phyloP scores from a whole-genome alignment of 2,329 filamentous ascomycete genomes.

The Exserohilum turcica region DNA sequence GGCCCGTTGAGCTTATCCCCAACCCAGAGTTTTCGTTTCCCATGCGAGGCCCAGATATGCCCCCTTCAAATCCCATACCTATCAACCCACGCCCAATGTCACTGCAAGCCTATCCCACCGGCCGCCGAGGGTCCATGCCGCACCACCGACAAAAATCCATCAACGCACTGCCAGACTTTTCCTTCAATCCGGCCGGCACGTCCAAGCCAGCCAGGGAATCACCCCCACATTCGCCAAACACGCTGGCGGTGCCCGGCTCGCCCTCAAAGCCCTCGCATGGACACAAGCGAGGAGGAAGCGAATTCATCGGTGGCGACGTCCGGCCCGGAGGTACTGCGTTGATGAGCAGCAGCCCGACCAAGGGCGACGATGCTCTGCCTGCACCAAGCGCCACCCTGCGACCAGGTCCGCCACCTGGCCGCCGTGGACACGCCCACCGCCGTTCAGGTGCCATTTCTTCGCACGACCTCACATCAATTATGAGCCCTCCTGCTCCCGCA shows the following conservation, averaged over 20 bases:
- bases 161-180: slow-evolving; percentile 54
- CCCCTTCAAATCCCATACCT: slow-evolving; percentile 37
- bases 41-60: slow-evolving; percentile 41
- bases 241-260: slow-evolving; percentile 46
- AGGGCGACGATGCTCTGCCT: slow-evolving; percentile 64
- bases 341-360: slow-evolving; percentile 73
- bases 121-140: slow-evolving; percentile 41
- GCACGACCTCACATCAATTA: slow-evolving; percentile 75
- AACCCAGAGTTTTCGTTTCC: slow-evolving; percentile 58
- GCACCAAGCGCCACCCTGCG: slow-evolving; percentile 57
- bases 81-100: slow-evolving; percentile 47
- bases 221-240: slow-evolving; percentile 48
- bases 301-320: slow-evolving; percentile 78
- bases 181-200: slow-evolving; percentile 54
- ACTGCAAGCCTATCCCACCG: slow-evolving; percentile 42
- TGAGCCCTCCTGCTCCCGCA: slow-evolving; percentile 61
- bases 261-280: slow-evolving; percentile 62
- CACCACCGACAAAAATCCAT: slow-evolving; percentile 50
- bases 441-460: slow-evolving; percentile 82
- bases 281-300: slow-evolving; percentile 79
- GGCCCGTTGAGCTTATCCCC: slow-evolving; percentile 51
- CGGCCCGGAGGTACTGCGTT: slow-evolving; percentile 57
- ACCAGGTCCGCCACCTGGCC: slow-evolving; percentile 57
- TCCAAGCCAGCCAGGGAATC: slow-evolving; percentile 39
- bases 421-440: slow-evolving; percentile 77